Percentiles rank a stretch among this genome's conserved stretches.
These are phyloP conservation scores for Bolboschoenus planiculmis DNA, from an alignment of 176 grass and related monocot species.

Conservation along the genomic window DNA sequence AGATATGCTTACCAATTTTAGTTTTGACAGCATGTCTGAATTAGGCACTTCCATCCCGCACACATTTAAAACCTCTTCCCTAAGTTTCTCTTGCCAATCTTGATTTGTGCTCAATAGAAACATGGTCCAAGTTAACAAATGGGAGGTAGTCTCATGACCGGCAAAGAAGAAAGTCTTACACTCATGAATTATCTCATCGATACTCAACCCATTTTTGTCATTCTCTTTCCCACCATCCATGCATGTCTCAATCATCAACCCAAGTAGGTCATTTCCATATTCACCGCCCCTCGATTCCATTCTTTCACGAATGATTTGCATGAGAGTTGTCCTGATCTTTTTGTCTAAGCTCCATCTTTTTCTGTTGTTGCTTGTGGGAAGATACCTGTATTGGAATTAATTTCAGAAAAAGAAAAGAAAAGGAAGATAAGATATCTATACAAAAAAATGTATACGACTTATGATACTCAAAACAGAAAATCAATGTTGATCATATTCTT, in stretches of 20 bases:
- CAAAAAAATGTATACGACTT: not conserved
- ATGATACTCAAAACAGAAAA: not conserved
- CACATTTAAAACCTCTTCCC: slow-evolving; percentile 37
- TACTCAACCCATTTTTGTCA: slow-evolving; percentile 20
- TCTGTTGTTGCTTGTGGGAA: slow-evolving; percentile 31
- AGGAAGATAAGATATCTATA: not conserved
- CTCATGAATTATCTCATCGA: slow-evolving; percentile 62
- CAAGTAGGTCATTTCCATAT: slow-evolving; percentile 45
- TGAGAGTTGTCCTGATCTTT: slow-evolving; percentile 28
- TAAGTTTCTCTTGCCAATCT: slow-evolving; percentile 54
- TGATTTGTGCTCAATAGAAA: slow-evolving; percentile 33
- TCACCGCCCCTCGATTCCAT: not conserved
- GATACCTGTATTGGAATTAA: slow-evolving; percentile 25
- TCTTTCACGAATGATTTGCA: slow-evolving; percentile 30
- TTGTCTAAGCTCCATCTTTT: slow-evolving; percentile 34
- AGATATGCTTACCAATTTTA: slow-evolving; percentile 40
- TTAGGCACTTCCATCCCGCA: slow-evolving; percentile 16
- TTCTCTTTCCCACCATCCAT: not conserved
- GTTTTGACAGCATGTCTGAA: slow-evolving; percentile 25
- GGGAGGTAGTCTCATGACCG: slow-evolving; percentile 43
- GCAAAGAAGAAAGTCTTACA: slow-evolving; percentile 63
- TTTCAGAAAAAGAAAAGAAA: not conserved
- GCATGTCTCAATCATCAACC: slow-evolving; percentile 41
- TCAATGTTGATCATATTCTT: not conserved
- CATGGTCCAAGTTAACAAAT: slow-evolving; percentile 48